Evolutionary conservation across 441 rosid species (phyloP).

Genomic region (Manihot esculenta): DNA sequence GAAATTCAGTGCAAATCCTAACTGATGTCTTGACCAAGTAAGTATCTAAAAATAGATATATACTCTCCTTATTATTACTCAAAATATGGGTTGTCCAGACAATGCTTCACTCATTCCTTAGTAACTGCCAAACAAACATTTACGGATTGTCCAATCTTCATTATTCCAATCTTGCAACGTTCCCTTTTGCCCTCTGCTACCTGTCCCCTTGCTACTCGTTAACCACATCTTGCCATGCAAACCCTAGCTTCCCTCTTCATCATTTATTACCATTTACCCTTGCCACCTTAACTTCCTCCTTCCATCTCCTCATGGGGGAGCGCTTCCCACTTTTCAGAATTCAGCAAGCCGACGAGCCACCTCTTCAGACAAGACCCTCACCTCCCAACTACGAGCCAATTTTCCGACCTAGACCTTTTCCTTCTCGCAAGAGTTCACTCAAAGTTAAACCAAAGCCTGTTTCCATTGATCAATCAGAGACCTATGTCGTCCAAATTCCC

Average conservation of each 20-base stretch:
- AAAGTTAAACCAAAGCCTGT: background rate
- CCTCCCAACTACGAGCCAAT: background rate
- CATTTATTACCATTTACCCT: background rate
- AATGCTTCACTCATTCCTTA: background rate
- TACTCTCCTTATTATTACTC: too few species aligned
- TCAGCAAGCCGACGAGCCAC: background rate
- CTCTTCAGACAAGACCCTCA: slow-evolving; percentile 1
- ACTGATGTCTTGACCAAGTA: slow-evolving; percentile 4
- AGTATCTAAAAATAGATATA: background rate
- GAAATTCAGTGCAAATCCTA: background rate
- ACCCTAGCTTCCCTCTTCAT: slow-evolving; percentile 17
- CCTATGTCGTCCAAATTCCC: slow-evolving; percentile 43
- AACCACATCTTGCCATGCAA: slow-evolving; percentile 36
- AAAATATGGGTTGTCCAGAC: background rate
- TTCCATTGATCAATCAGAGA: slow-evolving; percentile 10
- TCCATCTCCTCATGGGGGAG: slow-evolving; percentile 46
- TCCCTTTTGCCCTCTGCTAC: background rate
- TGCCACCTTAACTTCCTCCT: slow-evolving; percentile 20
- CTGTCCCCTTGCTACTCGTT: slow-evolving; percentile 6
- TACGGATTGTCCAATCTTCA: slow-evolving; percentile 3
- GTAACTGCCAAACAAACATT: background rate
- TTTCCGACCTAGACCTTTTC: slow-evolving; percentile 2
- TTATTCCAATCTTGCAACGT: background rate
- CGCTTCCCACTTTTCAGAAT: slow-evolving; percentile 17
- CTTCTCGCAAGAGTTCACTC: slow-evolving; percentile 6